Percentiles rank a stretch among this genome's conserved stretches.
These are phyloP conservation scores for Colletotrichum brevisporum DNA, from an alignment of 2,329 filamentous ascomycete genomes.

Conservation along the genomic window DNA sequence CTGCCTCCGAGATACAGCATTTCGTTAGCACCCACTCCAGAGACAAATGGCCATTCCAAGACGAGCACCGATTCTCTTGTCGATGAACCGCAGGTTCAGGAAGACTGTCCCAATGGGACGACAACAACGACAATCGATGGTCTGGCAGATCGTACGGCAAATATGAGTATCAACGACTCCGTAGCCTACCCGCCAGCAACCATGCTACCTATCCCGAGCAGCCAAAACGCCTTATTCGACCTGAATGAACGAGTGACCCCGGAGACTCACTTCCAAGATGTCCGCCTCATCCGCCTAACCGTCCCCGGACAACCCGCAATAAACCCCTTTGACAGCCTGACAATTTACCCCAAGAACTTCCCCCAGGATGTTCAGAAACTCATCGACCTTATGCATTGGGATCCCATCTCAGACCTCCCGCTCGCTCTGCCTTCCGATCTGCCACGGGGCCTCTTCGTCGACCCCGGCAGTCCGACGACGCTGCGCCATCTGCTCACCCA, in stretches of 20 bases:
- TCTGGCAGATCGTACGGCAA: constrained; percentile 7
- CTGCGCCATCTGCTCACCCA: constrained; percentile 83
- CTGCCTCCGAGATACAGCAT: constrained; percentile 83
- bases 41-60: constrained; percentile 41
- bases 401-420: constrained; percentile 76
- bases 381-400: constrained; percentile 85
- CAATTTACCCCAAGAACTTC: constrained; percentile 91
- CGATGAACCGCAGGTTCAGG: not conserved
- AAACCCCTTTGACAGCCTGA: constrained; percentile 83
- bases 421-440: constrained; percentile 55
- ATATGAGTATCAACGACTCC: constrained; percentile 11
- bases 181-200: constrained; percentile 32
- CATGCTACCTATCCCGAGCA: constrained; percentile 70
- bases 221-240: constrained; percentile 70
- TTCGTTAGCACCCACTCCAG: constrained; percentile 47
- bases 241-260: constrained; percentile 84
- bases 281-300: constrained; percentile 72
- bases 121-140: constrained; percentile 6
- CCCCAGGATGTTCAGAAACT: constrained; percentile 83
- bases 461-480: constrained; percentile 63
- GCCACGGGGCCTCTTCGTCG: constrained; percentile 53
- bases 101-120: not conserved
- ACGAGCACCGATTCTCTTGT: not conserved
- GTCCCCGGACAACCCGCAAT: constrained; percentile 47
- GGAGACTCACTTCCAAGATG: constrained; percentile 89